Conservation (phyloP, 2,329 filamentous ascomycete species). For the Claviceps sp. region DNA sequence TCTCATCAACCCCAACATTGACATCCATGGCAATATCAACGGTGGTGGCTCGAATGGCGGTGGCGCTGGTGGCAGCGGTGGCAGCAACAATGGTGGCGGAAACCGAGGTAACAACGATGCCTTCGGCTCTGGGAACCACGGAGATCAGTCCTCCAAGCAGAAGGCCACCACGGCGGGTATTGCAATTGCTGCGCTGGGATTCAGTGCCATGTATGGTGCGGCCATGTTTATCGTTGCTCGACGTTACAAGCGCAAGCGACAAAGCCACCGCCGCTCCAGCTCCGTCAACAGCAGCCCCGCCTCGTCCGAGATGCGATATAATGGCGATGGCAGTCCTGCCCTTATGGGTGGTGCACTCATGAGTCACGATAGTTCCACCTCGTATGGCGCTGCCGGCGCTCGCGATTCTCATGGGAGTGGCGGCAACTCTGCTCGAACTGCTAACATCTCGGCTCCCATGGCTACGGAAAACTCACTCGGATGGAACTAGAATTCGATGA, state of each 20-base stretch:
- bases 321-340: constrained; percentile 36
- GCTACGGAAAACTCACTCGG: constrained; percentile 90
- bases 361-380: constrained; percentile 40
- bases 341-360: constrained; percentile 59
- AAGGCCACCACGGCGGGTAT: constrained; percentile 54
- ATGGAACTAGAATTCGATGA: constrained; percentile 54
- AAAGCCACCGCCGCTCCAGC: constrained; percentile 62
- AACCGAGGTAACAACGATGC: constrained; percentile 23
- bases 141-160: constrained; percentile 43
- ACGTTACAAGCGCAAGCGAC: constrained; percentile 76
- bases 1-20: constrained; percentile 72
- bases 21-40: constrained; percentile 22
- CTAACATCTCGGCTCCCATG: constrained; percentile 74
- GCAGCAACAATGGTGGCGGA: constrained; percentile 19
- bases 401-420: constrained; percentile 56
- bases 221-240: constrained; percentile 91
- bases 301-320: constrained; percentile 40
- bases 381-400: constrained; percentile 35
- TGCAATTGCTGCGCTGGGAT: constrained; percentile 61
- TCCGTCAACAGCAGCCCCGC: constrained; percentile 44
- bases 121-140: constrained; percentile 27
- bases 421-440: constrained; percentile 38
- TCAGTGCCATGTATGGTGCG: constrained; percentile 77
- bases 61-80: constrained; percentile 10
- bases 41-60: constrained; percentile 23